Conservation (phyloP, 345 rosid species). For the Populus alba region DNA sequence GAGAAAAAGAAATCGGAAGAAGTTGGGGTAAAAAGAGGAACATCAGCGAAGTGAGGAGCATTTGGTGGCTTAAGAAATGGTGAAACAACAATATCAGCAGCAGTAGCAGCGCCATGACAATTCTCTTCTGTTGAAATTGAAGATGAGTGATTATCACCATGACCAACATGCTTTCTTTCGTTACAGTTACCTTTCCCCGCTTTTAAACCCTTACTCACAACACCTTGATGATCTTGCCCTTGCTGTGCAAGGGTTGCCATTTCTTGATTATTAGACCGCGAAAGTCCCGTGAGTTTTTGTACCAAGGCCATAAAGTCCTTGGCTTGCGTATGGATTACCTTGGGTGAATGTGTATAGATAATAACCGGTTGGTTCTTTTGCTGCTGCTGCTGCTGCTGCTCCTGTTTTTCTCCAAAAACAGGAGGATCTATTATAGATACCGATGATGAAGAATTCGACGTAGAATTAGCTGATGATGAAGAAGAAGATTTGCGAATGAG, state of each 20-base stretch:
- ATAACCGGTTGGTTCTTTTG: constrained; percentile 13
- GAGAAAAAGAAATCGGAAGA: constrained; percentile 33
- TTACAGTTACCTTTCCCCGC: background rate
- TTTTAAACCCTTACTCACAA: background rate
- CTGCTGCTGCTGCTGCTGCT: background rate
- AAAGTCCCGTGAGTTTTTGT: constrained; percentile 23
- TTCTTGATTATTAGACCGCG: background rate
- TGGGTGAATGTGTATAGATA: constrained; percentile 18
- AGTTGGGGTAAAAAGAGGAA: constrained; percentile 41
- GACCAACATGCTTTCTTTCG: background rate
- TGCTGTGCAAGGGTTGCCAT: background rate
- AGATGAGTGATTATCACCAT: constrained; percentile 10
- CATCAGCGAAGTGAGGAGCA: constrained; percentile 22
- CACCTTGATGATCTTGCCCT: too few relatives aligned
- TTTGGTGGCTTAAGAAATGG: constrained; percentile 13
- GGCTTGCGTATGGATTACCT: constrained; percentile 23
- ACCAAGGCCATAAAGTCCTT: constrained; percentile 28
- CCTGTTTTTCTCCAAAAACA: background rate
- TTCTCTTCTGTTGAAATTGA: constrained; percentile 11
- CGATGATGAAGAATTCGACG: background rate
- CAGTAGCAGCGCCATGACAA: background rate
- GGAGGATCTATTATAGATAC: background rate
- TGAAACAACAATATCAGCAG: background rate
- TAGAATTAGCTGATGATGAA: background rate
- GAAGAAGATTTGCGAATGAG: constrained; percentile 10